phyloP scores from a whole-genome alignment of 257 asterid genomes.

The Fraxinus excelsior region DNA sequence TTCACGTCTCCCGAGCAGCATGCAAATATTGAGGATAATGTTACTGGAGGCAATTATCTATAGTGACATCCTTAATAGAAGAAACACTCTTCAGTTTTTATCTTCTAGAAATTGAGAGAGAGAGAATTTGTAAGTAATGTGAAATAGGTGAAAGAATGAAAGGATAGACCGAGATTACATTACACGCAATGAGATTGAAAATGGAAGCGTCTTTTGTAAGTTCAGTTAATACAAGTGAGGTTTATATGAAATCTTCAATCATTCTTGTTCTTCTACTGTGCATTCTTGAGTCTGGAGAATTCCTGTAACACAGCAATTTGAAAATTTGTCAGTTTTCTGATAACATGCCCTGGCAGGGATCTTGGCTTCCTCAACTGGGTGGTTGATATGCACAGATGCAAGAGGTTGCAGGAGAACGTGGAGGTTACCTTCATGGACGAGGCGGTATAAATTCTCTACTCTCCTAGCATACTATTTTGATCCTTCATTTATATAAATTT shows the following conservation, averaged over 20 bases:
- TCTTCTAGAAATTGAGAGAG: not conserved
- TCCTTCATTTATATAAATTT: not conserved
- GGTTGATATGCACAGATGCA: constrained; percentile 81
- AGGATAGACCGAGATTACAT: not conserved
- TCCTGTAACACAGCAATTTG: constrained; percentile 11
- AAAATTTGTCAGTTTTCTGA: constrained; percentile 54
- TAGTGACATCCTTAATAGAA: not conserved
- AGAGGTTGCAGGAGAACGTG: constrained; percentile 98
- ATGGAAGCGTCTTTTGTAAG: not conserved
- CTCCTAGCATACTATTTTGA: not conserved
- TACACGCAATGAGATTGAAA: not conserved
- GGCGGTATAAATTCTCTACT: constrained; percentile 66
- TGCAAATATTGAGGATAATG: not conserved
- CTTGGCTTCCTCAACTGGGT: constrained; percentile 69
- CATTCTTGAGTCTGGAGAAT: constrained; percentile 6
- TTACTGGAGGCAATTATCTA: not conserved
- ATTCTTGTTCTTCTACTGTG: not conserved
- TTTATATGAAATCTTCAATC: not conserved
- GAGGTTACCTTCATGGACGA: constrained; percentile 99
- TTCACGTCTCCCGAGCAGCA: not conserved
- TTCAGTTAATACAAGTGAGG: constrained; percentile 5
- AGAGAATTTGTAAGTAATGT: not conserved
- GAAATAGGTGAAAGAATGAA: not conserved
- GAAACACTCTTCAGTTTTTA: not conserved
- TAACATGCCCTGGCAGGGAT: constrained; percentile 99